A percentile compares a stretch with the other conserved stretches of the same genome.
Evolutionary conservation across 106 monocot species (phyloP).

Genomic region (Dendrobium officinale): DNA sequence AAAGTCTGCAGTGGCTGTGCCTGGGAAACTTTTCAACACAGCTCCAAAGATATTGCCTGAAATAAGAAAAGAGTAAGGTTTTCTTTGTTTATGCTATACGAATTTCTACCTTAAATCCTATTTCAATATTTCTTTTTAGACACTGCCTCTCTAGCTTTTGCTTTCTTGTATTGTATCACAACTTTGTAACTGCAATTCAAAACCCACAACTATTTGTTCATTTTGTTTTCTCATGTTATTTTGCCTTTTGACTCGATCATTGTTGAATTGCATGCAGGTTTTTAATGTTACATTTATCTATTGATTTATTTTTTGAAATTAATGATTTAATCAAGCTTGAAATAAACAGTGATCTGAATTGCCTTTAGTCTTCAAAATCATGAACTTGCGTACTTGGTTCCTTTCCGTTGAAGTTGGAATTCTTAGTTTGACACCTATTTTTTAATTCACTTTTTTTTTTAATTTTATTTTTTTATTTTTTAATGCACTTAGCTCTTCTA

Average conservation of each 20-base stretch:
- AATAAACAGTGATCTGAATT: neutral
- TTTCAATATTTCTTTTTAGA: neutral
- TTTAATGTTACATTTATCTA: neutral
- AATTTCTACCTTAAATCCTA: neutral
- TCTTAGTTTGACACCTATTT: neutral
- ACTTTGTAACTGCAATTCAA: neutral
- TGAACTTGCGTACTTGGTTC: neutral
- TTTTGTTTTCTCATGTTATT: neutral
- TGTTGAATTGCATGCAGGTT: neutral
- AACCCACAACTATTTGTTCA: neutral
- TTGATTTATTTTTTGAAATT: neutral
- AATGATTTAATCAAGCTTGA: neutral
- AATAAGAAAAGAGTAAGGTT: constrained; percentile 19
- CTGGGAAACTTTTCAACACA: constrained; percentile 8
- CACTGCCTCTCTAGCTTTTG: neutral
- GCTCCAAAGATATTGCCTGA: constrained; percentile 15
- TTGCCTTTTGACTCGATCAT: neutral
- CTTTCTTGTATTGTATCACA: neutral
- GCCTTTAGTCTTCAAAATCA: neutral
- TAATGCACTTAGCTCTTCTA: neutral
- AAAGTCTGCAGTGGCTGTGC: neutral
- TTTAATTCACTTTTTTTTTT: neutral
- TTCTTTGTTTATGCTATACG: neutral
- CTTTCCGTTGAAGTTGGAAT: neutral
- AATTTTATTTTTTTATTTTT: neutral